Evolutionary conservation across 371 early-diverging fungal genomes (phyloP).

Genomic region (Rhizopus arrhizus): DNA sequence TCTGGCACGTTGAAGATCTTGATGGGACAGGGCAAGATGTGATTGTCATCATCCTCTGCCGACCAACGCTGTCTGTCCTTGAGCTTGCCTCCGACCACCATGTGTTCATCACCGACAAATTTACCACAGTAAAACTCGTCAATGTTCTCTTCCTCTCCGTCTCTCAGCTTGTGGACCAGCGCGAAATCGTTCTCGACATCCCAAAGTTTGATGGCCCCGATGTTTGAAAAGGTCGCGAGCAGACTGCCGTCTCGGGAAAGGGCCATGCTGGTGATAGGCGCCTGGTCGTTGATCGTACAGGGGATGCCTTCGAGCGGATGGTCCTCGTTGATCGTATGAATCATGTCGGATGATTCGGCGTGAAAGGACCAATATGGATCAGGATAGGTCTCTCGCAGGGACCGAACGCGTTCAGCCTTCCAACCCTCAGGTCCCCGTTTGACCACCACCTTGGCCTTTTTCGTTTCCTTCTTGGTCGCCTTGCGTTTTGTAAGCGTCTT

Average conservation of each 20-base stretch:
- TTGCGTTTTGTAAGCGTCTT: constrained; percentile 12
- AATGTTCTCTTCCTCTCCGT: constrained; percentile 75
- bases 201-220: constrained; percentile 82
- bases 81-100: constrained; percentile 52
- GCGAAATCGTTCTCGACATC: constrained; percentile 69
- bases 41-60: constrained; percentile 86
- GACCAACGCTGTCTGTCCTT: constrained; percentile 90
- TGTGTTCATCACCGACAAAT: constrained; percentile 54
- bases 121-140: constrained; percentile 89
- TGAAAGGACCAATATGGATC: constrained; percentile 66
- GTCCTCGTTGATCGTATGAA: constrained; percentile 67
- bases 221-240: constrained; percentile 82
- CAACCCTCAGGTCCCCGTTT: constrained; percentile 18
- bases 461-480: constrained; percentile 49
- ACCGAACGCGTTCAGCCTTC: constrained; percentile 48
- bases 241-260: constrained; percentile 82
- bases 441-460: constrained; percentile 12
- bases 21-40: constrained; percentile 86
- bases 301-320: constrained; percentile 61
- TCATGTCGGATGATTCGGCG: constrained; percentile 49
- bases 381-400: constrained; percentile 59
- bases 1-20: constrained; percentile 82
- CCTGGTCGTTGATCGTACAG: constrained; percentile 54
- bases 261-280: constrained; percentile 74
- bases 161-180: constrained; percentile 72